Evolutionary conservation across 192 early-diverging fungal species (phyloP), one percentile per base, ranked within the genome.

Genomic region (Coemansia sp.): DNA sequence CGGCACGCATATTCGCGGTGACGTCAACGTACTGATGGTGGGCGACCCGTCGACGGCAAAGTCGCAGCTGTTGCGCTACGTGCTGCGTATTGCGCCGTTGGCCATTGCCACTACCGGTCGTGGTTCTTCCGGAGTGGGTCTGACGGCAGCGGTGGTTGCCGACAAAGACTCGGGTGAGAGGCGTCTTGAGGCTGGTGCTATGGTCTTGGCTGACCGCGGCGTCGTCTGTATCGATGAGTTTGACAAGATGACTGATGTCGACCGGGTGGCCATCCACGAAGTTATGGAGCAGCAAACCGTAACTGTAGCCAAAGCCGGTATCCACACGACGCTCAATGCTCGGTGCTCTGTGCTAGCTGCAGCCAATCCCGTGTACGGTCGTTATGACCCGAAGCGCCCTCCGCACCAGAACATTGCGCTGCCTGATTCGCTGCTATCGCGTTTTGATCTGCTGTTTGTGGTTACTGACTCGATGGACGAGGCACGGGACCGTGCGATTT

Each of bases 251-350:
- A 91, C 85, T 34, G 96, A 98, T 63, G 85, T 91, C 17, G 97
- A 99, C 69, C 88, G 96, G 60, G 95, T 97, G 2, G 96, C 97
- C 0, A 99, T 99, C 81, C 97, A 99, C 83, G 97, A 99, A 88
- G 97, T 97, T 2, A 99, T 99, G 97, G 97, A 99, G 84, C 97
- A 99, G 78, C 97, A 99, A 83, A 98, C 96, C 4, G 92, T 97
- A 8, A 96, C 93, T 0, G 94, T 97, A 59, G 93, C 93, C 42
- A 96, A 98, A 77, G 97, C 97, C 5, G 97, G 97, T n/a, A 98
- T 99, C 59, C 94, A 97, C 69, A 97, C 96, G 1, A 94, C 94
- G 5, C 81, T 99, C 31, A 99, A 99, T 78, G 96, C 97, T 15
- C 87, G 97, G 14, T 96, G 94, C 76, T 92, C 90, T 58, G 94